Percentiles rank a stretch among this genome's conserved stretches.
Evolutionary conservation across 495 filamentous ascomycete species (phyloP).

Genomic region (Neurospora sp.): DNA sequence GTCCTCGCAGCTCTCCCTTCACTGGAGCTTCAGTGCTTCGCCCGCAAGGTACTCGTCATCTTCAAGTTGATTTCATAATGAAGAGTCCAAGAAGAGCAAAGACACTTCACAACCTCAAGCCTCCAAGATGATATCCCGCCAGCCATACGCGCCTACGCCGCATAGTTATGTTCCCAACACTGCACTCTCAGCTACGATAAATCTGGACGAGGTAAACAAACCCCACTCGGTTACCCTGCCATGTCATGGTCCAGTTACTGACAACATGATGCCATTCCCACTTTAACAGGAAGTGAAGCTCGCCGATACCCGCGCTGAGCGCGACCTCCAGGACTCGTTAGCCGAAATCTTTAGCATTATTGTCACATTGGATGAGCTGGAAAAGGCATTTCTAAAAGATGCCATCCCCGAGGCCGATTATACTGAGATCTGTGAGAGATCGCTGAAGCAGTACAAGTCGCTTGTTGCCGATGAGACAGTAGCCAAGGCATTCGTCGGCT

Average conservation of each 20-base stretch:
- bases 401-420: slow-evolving; percentile 86
- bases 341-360: slow-evolving; percentile 98
- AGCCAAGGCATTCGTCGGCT: slow-evolving; percentile 65
- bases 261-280: background rate
- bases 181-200: slow-evolving; percentile 74
- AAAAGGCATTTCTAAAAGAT: slow-evolving; percentile 96
- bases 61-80: background rate
- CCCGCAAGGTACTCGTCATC: background rate
- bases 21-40: background rate
- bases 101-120: slow-evolving; percentile 7
- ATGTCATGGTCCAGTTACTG: background rate
- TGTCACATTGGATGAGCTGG: slow-evolving; percentile 85
- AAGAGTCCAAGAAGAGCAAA: background rate
- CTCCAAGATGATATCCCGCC: slow-evolving; percentile 33
- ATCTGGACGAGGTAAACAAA: slow-evolving; percentile 68
- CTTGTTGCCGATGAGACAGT: slow-evolving; percentile 83
- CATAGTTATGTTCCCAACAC: slow-evolving; percentile 82
- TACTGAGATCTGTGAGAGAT: slow-evolving; percentile 84
- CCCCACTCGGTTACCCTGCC: slow-evolving; percentile 1
- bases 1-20: background rate
- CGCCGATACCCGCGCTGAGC: slow-evolving; percentile 69
- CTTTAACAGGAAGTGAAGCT: slow-evolving; percentile 77
- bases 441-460: slow-evolving; percentile 95
- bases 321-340: slow-evolving; percentile 89
- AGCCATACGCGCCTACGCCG: slow-evolving; percentile 76